Evolutionary conservation across 1,284 basidiomycete species (phyloP), one percentile per base, ranked within the genome.

Genomic region (Ganoderma leucocontextum): DNA sequence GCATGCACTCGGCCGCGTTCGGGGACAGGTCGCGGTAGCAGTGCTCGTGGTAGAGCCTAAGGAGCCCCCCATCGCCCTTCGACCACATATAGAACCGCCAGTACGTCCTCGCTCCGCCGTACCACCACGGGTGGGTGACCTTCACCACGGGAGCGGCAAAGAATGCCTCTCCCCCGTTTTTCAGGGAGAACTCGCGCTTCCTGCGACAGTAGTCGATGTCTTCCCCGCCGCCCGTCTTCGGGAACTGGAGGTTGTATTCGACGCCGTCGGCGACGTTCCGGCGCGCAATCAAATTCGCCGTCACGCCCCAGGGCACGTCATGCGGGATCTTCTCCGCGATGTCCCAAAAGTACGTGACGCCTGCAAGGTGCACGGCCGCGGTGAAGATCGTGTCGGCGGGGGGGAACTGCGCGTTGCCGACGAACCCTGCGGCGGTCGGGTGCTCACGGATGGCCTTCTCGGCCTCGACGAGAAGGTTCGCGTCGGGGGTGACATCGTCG

Each of bases 211-310:
- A 89, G 71, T 89, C 85, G 25, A 90, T 88, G 59, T 90, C 88
- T 70, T 90, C 89, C 0, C 88, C 89, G 4, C 89, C 87, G 2
- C 88, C 87, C 1, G 87, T 90, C 78, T 88, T 89, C 1, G 89
- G 89, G 70, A 87, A 90, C 8, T 72, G 74, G 4, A 81, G 74
- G 71, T 85, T 79, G 74, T 81, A 90, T 49, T 73, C 71, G 25
- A 89, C 80, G 0, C 78, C 81, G 66, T 89, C 87, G 2, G 79
- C 71, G 47, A 81, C 75, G 69, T 83, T 81, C 19, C 86, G 83
- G 2, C 86, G 83, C 2, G 81, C 80, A 38, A 89, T 83, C 15
- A 90, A 80, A 72, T 87, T 89, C 1, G 88, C 88, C 0, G 89
- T 89, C 5, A 89, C 86, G 8, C 89, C 88, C 89, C 89, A 90